Conservation (phyloP, 768 basidiomycete species). For the Mycena sanguinolenta region DNA sequence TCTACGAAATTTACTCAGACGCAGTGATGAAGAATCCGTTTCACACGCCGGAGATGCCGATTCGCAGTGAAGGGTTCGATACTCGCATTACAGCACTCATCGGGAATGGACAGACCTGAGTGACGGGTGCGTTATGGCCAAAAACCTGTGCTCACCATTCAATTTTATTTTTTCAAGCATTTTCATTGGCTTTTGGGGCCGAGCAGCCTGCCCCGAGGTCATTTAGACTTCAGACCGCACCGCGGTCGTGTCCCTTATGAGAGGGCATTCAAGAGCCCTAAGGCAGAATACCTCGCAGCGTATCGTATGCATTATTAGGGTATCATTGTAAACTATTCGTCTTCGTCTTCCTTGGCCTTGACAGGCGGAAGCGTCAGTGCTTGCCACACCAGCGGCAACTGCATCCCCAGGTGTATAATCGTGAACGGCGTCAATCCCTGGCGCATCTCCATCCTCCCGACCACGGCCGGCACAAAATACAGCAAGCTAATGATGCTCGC, state of each 20-base stretch:
- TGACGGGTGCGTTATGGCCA: too few relatives aligned
- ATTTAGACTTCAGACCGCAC: background rate
- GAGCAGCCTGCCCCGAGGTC: background rate
- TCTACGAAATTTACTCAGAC: conserved; percentile 95
- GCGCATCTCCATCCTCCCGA: conserved; percentile 26
- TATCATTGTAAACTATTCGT: background rate
- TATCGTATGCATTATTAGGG: background rate
- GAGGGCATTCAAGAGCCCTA: background rate
- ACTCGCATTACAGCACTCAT: conserved; percentile 72
- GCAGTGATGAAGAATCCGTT: conserved; percentile 99
- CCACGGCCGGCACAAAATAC: conserved; percentile 20
- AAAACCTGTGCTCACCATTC: background rate
- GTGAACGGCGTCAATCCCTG: conserved; percentile 13
- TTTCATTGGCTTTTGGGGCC: too few relatives aligned
- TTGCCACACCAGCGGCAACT: conserved; percentile 22
- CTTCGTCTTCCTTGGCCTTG: conserved; percentile 16
- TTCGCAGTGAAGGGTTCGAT: conserved; percentile 92
- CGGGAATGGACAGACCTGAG: conserved; percentile 49
- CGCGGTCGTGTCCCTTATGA: conserved; percentile 11
- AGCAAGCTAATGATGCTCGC: background rate
- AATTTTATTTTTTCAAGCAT: background rate
- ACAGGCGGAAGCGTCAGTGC: conserved; percentile 24
- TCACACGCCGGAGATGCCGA: conserved; percentile 99
- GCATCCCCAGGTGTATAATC: conserved; percentile 2
- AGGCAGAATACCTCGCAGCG: background rate